Conservation (phyloP, 2,329 filamentous ascomycete species). For the Gaeumannomyces tritici region DNA sequence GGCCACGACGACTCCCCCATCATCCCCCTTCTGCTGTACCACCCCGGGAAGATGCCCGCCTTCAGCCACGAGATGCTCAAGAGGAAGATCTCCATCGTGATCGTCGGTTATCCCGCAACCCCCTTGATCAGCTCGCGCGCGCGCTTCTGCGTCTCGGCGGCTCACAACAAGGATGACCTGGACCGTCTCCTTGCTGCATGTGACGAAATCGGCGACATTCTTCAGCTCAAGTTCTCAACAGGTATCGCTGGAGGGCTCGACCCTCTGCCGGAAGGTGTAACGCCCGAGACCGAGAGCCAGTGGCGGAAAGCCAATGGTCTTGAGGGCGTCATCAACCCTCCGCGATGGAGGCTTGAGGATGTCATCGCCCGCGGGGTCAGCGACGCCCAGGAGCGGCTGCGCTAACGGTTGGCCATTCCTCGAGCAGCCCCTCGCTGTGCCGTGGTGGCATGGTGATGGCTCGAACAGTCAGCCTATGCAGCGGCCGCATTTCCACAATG, state of each 20-base stretch:
- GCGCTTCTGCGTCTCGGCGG: conserved; percentile 89
- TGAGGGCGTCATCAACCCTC: conserved; percentile 64
- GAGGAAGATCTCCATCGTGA: conserved; percentile 94
- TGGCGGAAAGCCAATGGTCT: conserved; percentile 53
- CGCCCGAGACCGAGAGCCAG: conserved; percentile 62
- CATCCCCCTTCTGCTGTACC: conserved; percentile 87
- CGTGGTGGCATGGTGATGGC: background rate
- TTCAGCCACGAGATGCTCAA: conserved; percentile 98
- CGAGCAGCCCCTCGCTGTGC: background rate
- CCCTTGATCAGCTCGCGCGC: conserved; percentile 90
- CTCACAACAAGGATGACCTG: conserved; percentile 97
- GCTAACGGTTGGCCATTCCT: conserved; percentile 10
- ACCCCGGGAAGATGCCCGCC: conserved; percentile 97
- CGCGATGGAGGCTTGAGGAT: conserved; percentile 78
- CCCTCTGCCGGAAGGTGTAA: conserved; percentile 62
- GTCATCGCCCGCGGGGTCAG: conserved; percentile 50
- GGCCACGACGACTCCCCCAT: conserved; percentile 98
- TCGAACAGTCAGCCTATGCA: background rate
- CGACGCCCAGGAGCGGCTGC: conserved; percentile 18
- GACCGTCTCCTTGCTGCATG: conserved; percentile 83
- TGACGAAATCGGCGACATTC: conserved; percentile 81
- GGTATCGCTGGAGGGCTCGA: conserved; percentile 84
- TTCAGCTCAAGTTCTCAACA: conserved; percentile 96
- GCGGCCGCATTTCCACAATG: background rate
- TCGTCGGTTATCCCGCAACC: conserved; percentile 94